Conservation (phyloP, 2,329 filamentous ascomycete species). For the Conoideocrella luteorostrata region DNA sequence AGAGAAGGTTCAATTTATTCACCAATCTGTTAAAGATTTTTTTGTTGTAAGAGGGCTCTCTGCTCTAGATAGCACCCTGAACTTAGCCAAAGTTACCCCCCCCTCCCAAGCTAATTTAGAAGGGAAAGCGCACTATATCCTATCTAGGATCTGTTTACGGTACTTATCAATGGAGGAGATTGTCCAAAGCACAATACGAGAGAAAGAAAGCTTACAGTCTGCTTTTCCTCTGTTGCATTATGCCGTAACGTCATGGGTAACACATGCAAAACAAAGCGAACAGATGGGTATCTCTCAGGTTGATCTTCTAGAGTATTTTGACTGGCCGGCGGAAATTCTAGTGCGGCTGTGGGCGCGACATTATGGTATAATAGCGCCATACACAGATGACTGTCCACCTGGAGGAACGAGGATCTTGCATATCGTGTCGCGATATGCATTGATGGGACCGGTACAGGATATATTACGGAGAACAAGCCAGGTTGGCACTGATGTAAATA, state of each 20-base stretch:
- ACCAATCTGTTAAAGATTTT: constrained; percentile 28
- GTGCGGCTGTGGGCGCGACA: too few species aligned
- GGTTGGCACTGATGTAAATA: neutral
- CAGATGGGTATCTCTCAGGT: neutral
- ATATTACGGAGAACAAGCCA: too few species aligned
- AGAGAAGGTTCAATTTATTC: constrained; percentile 26
- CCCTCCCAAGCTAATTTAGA: too few species aligned
- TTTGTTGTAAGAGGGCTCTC: constrained; percentile 18
- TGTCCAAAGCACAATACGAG: too few species aligned
- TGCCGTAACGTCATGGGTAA: constrained; percentile 4
- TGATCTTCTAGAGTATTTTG: neutral
- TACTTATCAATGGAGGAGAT: constrained; percentile 19
- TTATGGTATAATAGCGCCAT: too few species aligned
- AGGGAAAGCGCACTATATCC: too few species aligned
- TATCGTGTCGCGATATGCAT: neutral
- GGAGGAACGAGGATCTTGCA: neutral
- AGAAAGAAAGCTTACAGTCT: too few species aligned
- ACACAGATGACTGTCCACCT: too few species aligned
- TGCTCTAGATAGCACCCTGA: constrained; percentile 11
- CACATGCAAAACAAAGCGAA: constrained; percentile 6
- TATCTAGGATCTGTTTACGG: constrained; percentile 18
- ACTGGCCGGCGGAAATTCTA: neutral
- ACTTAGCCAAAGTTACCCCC: too few species aligned
- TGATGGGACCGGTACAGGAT: neutral
- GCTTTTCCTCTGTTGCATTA: constrained; percentile 4